Percentiles rank a stretch among this genome's conserved stretches.
These are phyloP conservation scores for Neoboletus magnificus DNA, from an alignment of 768 basidiomycete species.

Conservation along the genomic window DNA sequence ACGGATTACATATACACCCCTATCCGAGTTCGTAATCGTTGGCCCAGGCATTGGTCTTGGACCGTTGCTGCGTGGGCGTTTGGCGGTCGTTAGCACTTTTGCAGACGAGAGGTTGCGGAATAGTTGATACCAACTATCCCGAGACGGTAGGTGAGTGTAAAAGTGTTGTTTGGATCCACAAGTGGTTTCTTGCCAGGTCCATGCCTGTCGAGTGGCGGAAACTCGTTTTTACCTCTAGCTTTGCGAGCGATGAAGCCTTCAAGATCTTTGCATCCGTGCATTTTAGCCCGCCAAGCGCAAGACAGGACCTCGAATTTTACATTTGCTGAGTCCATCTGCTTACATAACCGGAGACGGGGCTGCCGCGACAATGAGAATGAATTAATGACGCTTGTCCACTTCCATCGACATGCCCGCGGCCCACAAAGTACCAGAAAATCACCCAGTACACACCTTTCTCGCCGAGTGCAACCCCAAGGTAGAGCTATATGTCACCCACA, in stretches of 20 bases:
- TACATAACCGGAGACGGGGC: constrained; percentile 16
- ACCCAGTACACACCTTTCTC: constrained; percentile 25
- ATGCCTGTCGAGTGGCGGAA: background rate
- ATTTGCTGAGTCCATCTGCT: constrained; percentile 1
- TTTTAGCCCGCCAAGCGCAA: background rate
- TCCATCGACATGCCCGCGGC: constrained; percentile 24
- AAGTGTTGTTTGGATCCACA: background rate
- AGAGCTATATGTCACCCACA: constrained; percentile 32
- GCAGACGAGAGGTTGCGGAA: too few relatives aligned
- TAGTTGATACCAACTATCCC: background rate
- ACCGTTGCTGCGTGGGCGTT: too few relatives aligned
- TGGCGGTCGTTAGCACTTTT: too few relatives aligned
- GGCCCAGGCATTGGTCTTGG: background rate
- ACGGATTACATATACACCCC: constrained; percentile 11
- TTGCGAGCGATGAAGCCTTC: background rate
- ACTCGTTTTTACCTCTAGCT: too few relatives aligned
- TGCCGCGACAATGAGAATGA: background rate
- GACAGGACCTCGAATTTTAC: background rate
- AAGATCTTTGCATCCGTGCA: background rate
- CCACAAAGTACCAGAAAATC: constrained; percentile 23
- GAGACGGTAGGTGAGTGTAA: background rate
- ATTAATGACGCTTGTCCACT: background rate
- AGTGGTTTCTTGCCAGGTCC: background rate
- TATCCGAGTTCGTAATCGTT: too few relatives aligned
- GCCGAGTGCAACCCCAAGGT: constrained; percentile 11